Base-by-base conservation (phyloP, 2,329 filamentous ascomycete genomes). In the Ceratocystis cubensis region DNA sequence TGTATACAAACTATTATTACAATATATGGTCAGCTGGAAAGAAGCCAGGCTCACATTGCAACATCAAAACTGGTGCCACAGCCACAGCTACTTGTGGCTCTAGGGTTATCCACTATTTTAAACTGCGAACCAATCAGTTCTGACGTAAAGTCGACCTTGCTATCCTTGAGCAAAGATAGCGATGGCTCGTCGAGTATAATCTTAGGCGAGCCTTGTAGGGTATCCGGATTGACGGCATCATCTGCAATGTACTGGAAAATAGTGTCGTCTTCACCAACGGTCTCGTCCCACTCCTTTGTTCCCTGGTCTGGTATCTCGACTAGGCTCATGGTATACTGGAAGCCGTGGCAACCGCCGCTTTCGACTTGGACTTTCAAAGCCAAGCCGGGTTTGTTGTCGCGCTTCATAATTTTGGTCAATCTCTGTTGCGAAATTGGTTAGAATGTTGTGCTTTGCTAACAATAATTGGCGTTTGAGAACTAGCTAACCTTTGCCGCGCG, bases 31-130 rank as follows among this genome's bases (percentile, higher is more conserved):
- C 3, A n/a, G 13, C n/a, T 28, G 15, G 1, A 25, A 17, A 25
- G 17, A 37, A 59, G 20, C 30, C 5, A n/a, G n/a, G 8, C 4
- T 70, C 77, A 86, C 74, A 83, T 76, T 74, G 92, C 91, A 70
- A 97, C 91, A 77, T 97, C 94, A 76, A 99, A 99, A 74, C 93
- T 97, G 17, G 93, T 96, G 6, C 94, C 94, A 76, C 94, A 99
- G 0, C 94, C 94, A 78, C 94, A 99, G 75, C 89, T 96, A 76
- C 92, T 97, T 67, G 88, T 91, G 3, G 94, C 94, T 50, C 85
- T 80, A 0, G 94, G 94, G 73, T 97, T 99, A 72, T 96, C 92
- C 69, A 91, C 87, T 73, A 99, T 91, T 80, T 96, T 96, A 76
- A 99, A 99, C 77, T 97, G 92, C 1, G 80, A 82, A 10, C 81